A percentile compares a stretch with the other conserved stretches of the same genome.
phyloP scores from a whole-genome alignment of 768 basidiomycete species.

The Mycena latifolia region DNA sequence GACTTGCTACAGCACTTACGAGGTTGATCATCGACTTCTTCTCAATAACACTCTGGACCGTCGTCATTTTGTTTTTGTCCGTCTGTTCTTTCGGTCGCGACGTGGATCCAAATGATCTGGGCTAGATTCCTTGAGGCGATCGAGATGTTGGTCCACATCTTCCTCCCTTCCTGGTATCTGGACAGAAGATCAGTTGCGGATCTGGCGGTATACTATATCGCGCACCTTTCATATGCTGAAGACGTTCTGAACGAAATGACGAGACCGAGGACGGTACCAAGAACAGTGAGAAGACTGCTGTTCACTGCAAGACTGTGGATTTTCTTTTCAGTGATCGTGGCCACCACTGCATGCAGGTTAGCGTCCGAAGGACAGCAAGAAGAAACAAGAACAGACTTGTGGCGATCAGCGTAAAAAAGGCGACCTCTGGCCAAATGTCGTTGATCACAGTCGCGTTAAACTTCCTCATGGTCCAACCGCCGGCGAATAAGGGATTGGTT shows the following conservation, averaged over 20 bases:
- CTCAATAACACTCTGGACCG: slow-evolving; percentile 67
- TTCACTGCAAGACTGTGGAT: slow-evolving; percentile 24
- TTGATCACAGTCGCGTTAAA: slow-evolving; percentile 63
- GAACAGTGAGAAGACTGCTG: slow-evolving; percentile 66
- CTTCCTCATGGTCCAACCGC: slow-evolving; percentile 49
- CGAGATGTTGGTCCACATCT: slow-evolving; percentile 76
- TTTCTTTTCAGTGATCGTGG: slow-evolving; percentile 26
- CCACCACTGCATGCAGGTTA: slow-evolving; percentile 24
- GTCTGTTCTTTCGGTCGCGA: slow-evolving; percentile 56
- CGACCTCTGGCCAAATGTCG: slow-evolving; percentile 74
- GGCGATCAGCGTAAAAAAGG: slow-evolving; percentile 72
- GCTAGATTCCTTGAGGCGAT: slow-evolving; percentile 66
- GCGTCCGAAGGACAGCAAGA: not conserved
- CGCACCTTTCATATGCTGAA: slow-evolving; percentile 74
- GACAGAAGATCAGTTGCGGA: not conserved
- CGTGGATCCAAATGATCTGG: slow-evolving; percentile 71
- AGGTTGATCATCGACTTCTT: slow-evolving; percentile 84
- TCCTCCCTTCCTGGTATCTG: slow-evolving; percentile 78
- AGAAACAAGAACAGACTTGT: slow-evolving; percentile 55
- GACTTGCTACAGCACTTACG: slow-evolving; percentile 46
- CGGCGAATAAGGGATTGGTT: slow-evolving; percentile 45
- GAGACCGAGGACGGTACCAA: slow-evolving; percentile 81
- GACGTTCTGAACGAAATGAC: slow-evolving; percentile 81
- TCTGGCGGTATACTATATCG: not conserved
- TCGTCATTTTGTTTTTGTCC: slow-evolving; percentile 43